phyloP scores from a whole-genome alignment of 1,284 basidiomycete species.

The Cryptococcus sp. region DNA sequence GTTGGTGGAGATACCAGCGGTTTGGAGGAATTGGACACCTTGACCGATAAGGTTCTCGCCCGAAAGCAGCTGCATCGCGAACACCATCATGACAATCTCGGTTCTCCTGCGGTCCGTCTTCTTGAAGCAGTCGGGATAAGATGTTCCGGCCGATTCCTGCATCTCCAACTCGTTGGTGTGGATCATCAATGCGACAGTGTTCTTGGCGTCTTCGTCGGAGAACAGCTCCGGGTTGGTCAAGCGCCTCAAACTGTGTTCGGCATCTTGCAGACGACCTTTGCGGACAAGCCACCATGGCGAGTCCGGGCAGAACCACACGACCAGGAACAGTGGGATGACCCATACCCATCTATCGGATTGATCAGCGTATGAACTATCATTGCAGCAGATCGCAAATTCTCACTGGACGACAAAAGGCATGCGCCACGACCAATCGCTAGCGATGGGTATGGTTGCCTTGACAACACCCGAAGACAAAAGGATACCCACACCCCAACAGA shows the following conservation, averaged over 20 bases:
- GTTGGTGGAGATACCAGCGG: constrained; percentile 49
- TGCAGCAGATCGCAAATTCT: not conserved
- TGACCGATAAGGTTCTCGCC: constrained; percentile 16
- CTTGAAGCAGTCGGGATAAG: constrained; percentile 52
- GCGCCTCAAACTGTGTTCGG: constrained; percentile 25
- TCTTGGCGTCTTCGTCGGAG: constrained; percentile 24
- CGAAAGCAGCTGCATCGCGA: constrained; percentile 13
- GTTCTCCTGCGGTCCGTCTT: constrained; percentile 51
- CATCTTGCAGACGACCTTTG: constrained; percentile 53
- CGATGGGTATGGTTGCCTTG: constrained; percentile 19
- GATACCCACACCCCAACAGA: constrained; percentile 21
- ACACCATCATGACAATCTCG: constrained; percentile 35
- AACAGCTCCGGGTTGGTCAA: constrained; percentile 19
- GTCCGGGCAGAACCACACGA: constrained; percentile 22
- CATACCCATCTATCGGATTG: constrained; percentile 28
- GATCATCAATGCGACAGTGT: constrained; percentile 28
- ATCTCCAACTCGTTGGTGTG: constrained; percentile 32
- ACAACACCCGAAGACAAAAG: constrained; percentile 27
- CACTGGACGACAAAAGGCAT: constrained; percentile 29
- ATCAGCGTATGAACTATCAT: not conserved
- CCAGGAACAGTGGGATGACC: constrained; percentile 19
- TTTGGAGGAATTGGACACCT: constrained; percentile 32
- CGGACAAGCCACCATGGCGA: constrained; percentile 56
- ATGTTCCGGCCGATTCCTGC: constrained; percentile 31
- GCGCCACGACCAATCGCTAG: constrained; percentile 18